Conservation (phyloP, 805 yeast genomes). For the Candida caryicola region DNA sequence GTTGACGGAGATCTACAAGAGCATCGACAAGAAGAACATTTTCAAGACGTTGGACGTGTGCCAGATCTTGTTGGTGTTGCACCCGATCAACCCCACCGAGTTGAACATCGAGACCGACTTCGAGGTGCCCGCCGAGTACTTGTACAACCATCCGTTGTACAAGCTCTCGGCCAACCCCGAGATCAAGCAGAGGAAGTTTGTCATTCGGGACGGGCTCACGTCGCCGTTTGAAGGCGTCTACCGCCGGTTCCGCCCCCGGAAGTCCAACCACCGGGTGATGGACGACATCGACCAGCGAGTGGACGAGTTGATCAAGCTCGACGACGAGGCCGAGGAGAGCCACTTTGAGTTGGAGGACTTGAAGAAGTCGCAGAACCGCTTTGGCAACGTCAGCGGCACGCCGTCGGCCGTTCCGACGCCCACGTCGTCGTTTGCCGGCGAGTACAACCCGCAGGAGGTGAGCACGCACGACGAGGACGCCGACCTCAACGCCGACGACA, state of each 20-base stretch:
- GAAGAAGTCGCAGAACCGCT: constrained; percentile 36
- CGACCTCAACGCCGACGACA: constrained; percentile 27
- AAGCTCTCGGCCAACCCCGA: constrained; percentile 29
- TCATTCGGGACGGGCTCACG: constrained; percentile 74
- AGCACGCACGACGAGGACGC: constrained; percentile 21
- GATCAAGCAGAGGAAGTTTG: constrained; percentile 46
- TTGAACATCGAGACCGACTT: constrained; percentile 47
- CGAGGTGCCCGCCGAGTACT: constrained; percentile 35
- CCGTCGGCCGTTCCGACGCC: constrained; percentile 27
- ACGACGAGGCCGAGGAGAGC: constrained; percentile 80
- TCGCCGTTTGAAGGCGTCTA: constrained; percentile 74
- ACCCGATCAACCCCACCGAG: constrained; percentile 37
- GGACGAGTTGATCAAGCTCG: constrained; percentile 68
- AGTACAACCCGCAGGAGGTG: constrained; percentile 6
- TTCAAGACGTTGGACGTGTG: constrained; percentile 83
- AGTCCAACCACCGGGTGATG: constrained; percentile 66
- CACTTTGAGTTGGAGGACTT: constrained; percentile 69
- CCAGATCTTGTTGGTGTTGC: constrained; percentile 79
- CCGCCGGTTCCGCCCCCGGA: constrained; percentile 67
- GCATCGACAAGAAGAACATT: constrained; percentile 84
- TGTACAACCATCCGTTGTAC: constrained; percentile 41
- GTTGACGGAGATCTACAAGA: constrained; percentile 78
- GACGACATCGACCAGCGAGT: constrained; percentile 78
- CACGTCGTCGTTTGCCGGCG: constrained; percentile 5
- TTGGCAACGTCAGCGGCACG: constrained; percentile 19